Percentiles rank a stretch among this genome's conserved stretches.
These are phyloP conservation scores for Vaccinium macrocarpon DNA, from an alignment of 148 eudicot species.

Conservation along the genomic window DNA sequence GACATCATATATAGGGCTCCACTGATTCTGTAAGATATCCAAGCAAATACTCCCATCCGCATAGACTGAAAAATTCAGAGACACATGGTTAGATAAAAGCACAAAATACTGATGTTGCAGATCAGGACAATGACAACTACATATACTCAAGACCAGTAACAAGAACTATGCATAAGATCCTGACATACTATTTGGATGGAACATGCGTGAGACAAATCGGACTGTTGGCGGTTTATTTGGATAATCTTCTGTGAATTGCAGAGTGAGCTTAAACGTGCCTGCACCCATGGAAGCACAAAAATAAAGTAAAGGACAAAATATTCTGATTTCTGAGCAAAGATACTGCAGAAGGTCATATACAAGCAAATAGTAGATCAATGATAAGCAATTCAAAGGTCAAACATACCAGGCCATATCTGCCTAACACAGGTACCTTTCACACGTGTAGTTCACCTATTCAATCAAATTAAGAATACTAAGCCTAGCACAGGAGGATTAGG, in stretches of 20 bases:
- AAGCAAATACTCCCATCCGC: slow-evolving; percentile 38
- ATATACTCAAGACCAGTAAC: background rate
- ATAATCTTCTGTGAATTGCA: slow-evolving; percentile 24
- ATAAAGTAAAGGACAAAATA: background rate
- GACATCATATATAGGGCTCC: slow-evolving; percentile 34
- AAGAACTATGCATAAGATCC: background rate
- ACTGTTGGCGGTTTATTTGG: slow-evolving; percentile 27
- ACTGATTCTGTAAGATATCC: slow-evolving; percentile 31
- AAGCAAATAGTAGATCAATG: background rate
- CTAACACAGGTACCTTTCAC: background rate
- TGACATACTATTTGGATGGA: slow-evolving; percentile 25
- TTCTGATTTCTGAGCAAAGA: slow-evolving; percentile 5
- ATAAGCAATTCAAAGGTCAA: background rate
- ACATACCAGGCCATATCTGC: background rate
- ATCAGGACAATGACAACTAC: background rate
- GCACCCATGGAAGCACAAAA: slow-evolving; percentile 7
- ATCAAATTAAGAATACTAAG: background rate
- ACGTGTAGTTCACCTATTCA: background rate
- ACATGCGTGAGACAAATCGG: slow-evolving; percentile 25
- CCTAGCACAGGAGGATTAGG: background rate
- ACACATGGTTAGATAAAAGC: background rate
- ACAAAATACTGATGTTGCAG: background rate
- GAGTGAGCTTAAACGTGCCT: slow-evolving; percentile 27
- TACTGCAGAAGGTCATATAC: background rate
- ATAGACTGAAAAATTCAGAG: slow-evolving; percentile 16